Evolutionary conservation across 1,284 basidiomycete genomes (phyloP), one percentile per base, ranked within the genome.

Genomic region (Sporisorium iseilematis-ciliati): DNA sequence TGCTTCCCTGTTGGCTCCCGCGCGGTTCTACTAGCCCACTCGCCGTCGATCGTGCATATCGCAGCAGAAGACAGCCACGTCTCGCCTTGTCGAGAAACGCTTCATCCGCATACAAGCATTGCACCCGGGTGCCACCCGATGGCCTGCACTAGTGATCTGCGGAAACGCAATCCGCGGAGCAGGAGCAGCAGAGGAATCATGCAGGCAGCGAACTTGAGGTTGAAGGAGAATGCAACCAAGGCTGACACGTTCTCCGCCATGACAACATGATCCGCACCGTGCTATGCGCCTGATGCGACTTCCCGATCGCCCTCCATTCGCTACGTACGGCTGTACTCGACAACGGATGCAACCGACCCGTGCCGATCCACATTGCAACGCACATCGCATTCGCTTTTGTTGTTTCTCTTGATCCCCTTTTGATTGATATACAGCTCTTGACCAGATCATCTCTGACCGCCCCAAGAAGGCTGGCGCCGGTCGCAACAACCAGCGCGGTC

Each of bases 371-470:
- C n/a, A 29, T 26, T 51, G 43, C 49, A 25, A 10, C 25, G 16
- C 35, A 7, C 7, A 7, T 12, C 46, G 33, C 35, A 14, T 46
- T 40, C 7, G n/a, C 41, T 16, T 51, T 51, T 23, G 48, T 63
- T 31, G 25, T 53, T 18, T 50, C 26, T 57, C 38, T 54, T 56
- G 48, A 42, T 38, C 52, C 31, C 11, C 2, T 25, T 61, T 25
- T 53, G 20, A 46, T 54, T 56, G 29, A 42, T 31, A 26, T 41
- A 60, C 78, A 83, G 80, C 83, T 41, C 80, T 84, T 23, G 83
- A 84, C 72, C 80, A 84, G 54, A 80, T 84, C 60, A 83, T 84
- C 62, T 66, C 69, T 41, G 58, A 70, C 23, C 78, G 80, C 41
- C 81, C 78, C 49, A 81, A 82, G 79, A 77, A 73, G 59, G 63